Conservation (phyloP, 345 rosid species). For the Camelina hispida region DNA sequence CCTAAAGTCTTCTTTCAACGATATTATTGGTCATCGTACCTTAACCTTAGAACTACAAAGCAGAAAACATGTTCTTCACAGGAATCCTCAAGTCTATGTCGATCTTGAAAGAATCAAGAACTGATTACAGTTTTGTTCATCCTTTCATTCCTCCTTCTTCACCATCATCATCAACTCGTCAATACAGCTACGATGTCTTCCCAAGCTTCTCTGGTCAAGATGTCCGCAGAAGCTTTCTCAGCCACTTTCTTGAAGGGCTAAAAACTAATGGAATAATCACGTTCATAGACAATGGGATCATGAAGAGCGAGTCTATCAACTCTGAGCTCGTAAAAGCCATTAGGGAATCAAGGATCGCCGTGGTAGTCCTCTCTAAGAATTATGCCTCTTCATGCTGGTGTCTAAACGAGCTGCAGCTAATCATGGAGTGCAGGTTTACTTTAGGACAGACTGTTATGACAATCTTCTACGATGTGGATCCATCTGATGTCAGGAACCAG, state of each 20-base stretch:
- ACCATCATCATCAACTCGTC: too few species aligned
- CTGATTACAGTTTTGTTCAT: too few species aligned
- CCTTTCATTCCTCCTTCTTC: too few species aligned
- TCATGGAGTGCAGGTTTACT: conserved; percentile 13
- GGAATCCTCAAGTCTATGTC: too few species aligned
- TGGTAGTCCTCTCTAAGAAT: conserved; percentile 25
- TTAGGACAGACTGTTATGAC: conserved; percentile 21
- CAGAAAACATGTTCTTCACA: too few species aligned
- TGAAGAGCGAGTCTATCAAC: conserved; percentile 1
- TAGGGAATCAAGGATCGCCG: conserved; percentile 1
- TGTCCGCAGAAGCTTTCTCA: conserved; percentile 26
- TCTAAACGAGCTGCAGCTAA: conserved; percentile 8
- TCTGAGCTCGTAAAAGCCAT: conserved; percentile 17
- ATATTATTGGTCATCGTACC: too few species aligned
- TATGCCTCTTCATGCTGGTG: conserved; percentile 35
- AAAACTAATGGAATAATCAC: neutral
- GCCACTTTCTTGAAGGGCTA: conserved; percentile 17
- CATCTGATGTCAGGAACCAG: conserved; percentile 28
- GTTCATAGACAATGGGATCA: conserved; percentile 19
- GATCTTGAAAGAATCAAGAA: too few species aligned
- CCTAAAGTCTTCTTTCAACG: too few species aligned
- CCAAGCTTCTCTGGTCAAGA: neutral
- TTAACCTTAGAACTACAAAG: too few species aligned
- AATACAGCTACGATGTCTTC: too few species aligned
- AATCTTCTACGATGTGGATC: conserved; percentile 21